Evolutionary conservation across 371 early-diverging fungal species (phyloP), one percentile per base, ranked within the genome.

Genomic region (Basidiobolus meristosporus): DNA sequence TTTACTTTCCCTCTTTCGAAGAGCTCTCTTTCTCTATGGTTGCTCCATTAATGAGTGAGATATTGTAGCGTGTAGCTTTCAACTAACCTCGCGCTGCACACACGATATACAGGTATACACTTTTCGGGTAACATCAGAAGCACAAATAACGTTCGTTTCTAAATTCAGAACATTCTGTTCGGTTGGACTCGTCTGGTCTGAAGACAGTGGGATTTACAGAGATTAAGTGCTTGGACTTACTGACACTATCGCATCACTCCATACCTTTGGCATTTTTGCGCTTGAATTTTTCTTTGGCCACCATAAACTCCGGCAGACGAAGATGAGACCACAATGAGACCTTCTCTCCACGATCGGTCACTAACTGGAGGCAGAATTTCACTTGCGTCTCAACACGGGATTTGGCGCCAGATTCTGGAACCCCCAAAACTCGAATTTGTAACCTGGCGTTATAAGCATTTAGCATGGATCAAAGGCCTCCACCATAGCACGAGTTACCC

Each of bases 381-480:
- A 87, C 83, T 57, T 90, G 92, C 18, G 92, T 91, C 56, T 91
- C 90, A 20, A 91, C 92, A n/a, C 90, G 59, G 5, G 87, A 88
- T 50, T 86, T 82, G 31, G 88, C 89, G 31, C 87, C 85, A 17
- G 67, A 63, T 41, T 61, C 65, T 11, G 86, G 79, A 7, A 85
- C 72, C 14, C 86, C 89, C 15, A 77, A 60, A 14, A 80, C 70
- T 26, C 67, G 53, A 26, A 80, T 68, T 51, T 68, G 58, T 20
- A 53, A 18, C 22, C 39, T 45, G 12, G 36, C 34, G 40, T 21
- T 16, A 12, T 26, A 26, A 36, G 29, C 19, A 15, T 20, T 5
- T 18, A 10, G 10, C 5, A 3, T 26, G 9, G 3, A 5, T 26
- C 26, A 26, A 26, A 3, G 9, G 5, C 3, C 5, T 5, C 5